Evolutionary conservation across 495 filamentous ascomycete species (phyloP).

Genomic region (Trichocladium uniseriatum): DNA sequence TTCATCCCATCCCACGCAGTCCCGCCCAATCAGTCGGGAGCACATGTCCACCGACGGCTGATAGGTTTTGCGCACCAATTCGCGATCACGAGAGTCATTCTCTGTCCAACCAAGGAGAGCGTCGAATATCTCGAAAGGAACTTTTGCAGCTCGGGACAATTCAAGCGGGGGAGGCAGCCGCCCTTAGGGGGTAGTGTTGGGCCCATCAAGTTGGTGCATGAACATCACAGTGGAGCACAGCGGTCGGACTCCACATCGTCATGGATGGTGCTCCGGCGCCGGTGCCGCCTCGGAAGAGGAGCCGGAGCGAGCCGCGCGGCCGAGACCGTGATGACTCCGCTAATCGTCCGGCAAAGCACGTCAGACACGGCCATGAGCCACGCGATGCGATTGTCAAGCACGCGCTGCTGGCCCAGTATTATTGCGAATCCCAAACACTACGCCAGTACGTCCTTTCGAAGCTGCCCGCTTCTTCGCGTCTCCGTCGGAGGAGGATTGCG

Average conservation of each 20-base stretch:
- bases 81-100: not conserved
- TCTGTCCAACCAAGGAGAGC: slow-evolving; percentile 2
- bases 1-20: slow-evolving; percentile 3
- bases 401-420: slow-evolving; percentile 67
- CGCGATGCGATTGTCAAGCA: slow-evolving; percentile 34
- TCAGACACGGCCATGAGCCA: slow-evolving; percentile 2
- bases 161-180: no score
- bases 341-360: slow-evolving; percentile 13
- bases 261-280: not conserved
- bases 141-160: no score
- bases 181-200: no score
- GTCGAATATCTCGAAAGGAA: no score
- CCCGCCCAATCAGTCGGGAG: slow-evolving; percentile 17
- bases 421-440: slow-evolving; percentile 55
- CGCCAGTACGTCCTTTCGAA: slow-evolving; percentile 58
- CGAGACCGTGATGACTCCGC: not conserved
- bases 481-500: slow-evolving; percentile 37
- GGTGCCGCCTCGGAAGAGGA: slow-evolving; percentile 20
- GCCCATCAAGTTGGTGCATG: slow-evolving; percentile 1
- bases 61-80: slow-evolving; percentile 12
- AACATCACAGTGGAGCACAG: no score
- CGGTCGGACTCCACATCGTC: not conserved
- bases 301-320: not conserved
- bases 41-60: slow-evolving; percentile 8
- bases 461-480: slow-evolving; percentile 36